Evolutionary conservation across 495 filamentous ascomycete species (phyloP).

Genomic region (Aspergillus indologenus): DNA sequence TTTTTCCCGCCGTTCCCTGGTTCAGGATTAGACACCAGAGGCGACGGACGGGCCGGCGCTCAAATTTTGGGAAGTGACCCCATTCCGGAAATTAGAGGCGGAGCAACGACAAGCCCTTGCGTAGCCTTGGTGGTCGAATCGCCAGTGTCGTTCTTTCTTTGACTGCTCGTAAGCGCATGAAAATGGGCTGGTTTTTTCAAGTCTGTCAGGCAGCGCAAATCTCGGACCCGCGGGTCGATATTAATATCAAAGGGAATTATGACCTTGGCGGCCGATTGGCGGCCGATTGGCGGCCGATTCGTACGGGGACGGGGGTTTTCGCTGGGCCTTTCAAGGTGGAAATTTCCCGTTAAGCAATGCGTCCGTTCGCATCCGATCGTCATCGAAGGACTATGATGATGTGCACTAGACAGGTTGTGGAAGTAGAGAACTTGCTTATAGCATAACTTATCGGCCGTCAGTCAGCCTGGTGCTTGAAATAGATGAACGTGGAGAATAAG

Average conservation of each 20-base stretch:
- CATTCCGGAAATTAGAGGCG: conserved; percentile 19
- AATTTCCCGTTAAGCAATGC: neutral
- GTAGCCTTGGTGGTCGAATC: neutral
- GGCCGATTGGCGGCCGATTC: neutral
- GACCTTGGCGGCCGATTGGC: neutral
- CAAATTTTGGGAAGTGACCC: conserved; percentile 10
- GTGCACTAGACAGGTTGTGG: neutral
- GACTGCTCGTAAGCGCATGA: neutral
- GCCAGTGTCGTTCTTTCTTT: neutral
- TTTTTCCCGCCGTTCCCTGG: conserved; percentile 18
- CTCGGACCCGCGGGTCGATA: neutral
- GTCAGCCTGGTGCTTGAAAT: neutral
- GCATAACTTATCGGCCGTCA: neutral
- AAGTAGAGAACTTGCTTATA: no score
- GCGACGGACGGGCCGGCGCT: conserved; percentile 9
- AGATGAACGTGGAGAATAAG: conserved; percentile 12
- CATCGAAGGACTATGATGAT: neutral
- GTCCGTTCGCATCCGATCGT: neutral
- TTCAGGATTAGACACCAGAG: conserved; percentile 1
- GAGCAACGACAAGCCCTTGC: conserved; percentile 6
- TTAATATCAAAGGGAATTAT: neutral
- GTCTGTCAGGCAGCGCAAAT: neutral
- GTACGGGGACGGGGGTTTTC: neutral
- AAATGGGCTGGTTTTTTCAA: neutral
- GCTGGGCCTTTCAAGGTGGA: neutral